Evolutionary conservation across 805 yeast species (phyloP), one percentile per base, ranked within the genome.

Genomic region (Hanseniaspora nectarophila): DNA sequence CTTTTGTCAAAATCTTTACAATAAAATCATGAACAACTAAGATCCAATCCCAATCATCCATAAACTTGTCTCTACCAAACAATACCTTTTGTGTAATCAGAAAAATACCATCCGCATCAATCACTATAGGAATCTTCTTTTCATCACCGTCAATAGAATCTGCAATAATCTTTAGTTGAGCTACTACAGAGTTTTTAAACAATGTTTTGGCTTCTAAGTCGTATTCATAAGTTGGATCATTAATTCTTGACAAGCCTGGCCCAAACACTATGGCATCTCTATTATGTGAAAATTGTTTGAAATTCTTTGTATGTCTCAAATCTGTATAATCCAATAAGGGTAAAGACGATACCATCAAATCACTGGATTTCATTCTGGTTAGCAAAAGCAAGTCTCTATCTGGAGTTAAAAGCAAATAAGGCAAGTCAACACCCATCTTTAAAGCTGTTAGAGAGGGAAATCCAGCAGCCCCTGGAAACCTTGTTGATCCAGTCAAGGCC

Each of bases 61-160:
- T 8, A 4, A 44, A 32, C n/a, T 50, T 29, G 5, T 37, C 24
- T 29, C 29, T 20, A 4, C 38, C 40, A 12, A 45, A 40, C 3
- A 40, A 38, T 5, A 52, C 45, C 21, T 45, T 43, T 2, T 69
- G 53, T 12, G 85, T 74, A 0, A 92, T 66, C 53, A 89, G 69
- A 56, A 63, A 89, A 40, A 92, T 67, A 0, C 89, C 86, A 68
- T 92, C 98, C 0, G 97, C 98, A 64, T 92, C 98, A 43, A 92
- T 64, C 2, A 92, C 79, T 5, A 92, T 67, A 0, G 95, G 95
- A 38, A 81, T 69, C 34, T 75, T 68, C 2, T 31, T 10, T 12
- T 8, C 20, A 4, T 18, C 21, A 3, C 42, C 26, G 4, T 28
- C 6, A 5, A 49, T 13, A 3, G 53, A 40, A 8, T 18, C n/a